phyloP scores from a whole-genome alignment of 345 rosid species.

The Eucalyptus leucophloia region DNA sequence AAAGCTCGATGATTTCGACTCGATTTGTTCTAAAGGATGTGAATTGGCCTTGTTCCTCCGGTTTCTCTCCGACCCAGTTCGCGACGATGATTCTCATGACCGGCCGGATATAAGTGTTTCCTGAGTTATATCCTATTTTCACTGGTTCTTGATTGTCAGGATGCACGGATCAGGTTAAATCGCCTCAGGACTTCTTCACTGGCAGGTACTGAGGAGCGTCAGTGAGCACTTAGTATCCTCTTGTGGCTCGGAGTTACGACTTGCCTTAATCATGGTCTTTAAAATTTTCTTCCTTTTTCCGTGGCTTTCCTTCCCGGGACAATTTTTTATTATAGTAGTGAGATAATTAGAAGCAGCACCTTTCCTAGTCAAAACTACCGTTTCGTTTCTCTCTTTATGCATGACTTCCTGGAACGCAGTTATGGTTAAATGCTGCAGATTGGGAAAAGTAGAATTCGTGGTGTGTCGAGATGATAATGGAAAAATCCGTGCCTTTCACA shows the following conservation, averaged over 20 bases:
- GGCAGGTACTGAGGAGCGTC: conserved; percentile 44
- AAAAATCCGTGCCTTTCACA: too few relatives aligned
- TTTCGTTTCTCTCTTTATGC: too few relatives aligned
- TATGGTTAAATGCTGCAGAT: too few relatives aligned
- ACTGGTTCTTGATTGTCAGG: conserved; percentile 24
- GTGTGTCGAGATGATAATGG: too few relatives aligned
- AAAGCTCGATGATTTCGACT: neutral
- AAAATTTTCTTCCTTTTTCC: neutral
- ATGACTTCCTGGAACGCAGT: too few relatives aligned
- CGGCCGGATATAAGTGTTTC: neutral
- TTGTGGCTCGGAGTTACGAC: neutral
- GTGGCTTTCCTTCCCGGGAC: neutral
- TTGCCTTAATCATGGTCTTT: neutral
- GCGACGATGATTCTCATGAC: neutral
- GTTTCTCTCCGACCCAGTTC: neutral
- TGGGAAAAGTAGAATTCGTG: too few relatives aligned
- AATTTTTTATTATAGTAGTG: neutral
- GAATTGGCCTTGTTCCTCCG: neutral
- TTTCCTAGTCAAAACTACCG: too few relatives aligned
- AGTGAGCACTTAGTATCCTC: neutral
- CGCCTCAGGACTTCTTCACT: conserved; percentile 53
- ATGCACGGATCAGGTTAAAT: conserved; percentile 51
- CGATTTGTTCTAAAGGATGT: neutral
- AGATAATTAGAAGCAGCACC: too few relatives aligned
- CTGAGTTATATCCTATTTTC: neutral